Evolutionary conservation across 2,329 filamentous ascomycete genomes (phyloP), one percentile per base, ranked within the genome.

Genomic region (Talaromyces marneffei): DNA sequence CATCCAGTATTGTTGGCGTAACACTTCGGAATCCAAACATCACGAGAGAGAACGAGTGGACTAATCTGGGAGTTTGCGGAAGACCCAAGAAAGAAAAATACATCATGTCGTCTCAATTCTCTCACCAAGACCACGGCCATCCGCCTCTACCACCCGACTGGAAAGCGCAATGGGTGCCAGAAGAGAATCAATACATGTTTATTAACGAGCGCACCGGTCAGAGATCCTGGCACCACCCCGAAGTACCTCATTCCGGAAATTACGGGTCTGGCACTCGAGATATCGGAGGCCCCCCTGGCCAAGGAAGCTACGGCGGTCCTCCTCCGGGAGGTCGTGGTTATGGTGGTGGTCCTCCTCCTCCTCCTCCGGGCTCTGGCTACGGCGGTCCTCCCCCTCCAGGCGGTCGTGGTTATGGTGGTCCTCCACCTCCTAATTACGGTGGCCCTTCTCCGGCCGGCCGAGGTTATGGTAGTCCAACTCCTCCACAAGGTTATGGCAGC

Each of bases 101-200:
- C 25, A 20, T 8, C 35, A 61, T 61, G 60, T 58, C 60, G 40
- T 61, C 57, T 54, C 60, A 61, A 40, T 61, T 58, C 46, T 58
- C 54, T n/a, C 60, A 61, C 18, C 60, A 61, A 42, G 60, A 61
- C 16, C 60, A 61, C 44, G 60, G 60, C 44, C 60, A 61, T 29
- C 60, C 60, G 10, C 60, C 60, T 37, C 60, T 61, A 18, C 60
- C 60, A 2, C 53, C 60, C 9, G 60, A 55, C 44, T 61, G 60
- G 60, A 44, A 23, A 20, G 60, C 60, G 9, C 42, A 61, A 39
- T 61, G 54, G 54, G 60, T 57, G 7, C 54, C 54, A 18, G 29
- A 52, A 18, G 54, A 61, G 44, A 37, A 58, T 25, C 44, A 40
- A 33, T 61, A 61, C 12, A 57, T 61, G 2, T 61, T 57, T 20